phyloP scores from a whole-genome alignment of 169 alveolate species.

The Plasmodium chabaudi region DNA sequence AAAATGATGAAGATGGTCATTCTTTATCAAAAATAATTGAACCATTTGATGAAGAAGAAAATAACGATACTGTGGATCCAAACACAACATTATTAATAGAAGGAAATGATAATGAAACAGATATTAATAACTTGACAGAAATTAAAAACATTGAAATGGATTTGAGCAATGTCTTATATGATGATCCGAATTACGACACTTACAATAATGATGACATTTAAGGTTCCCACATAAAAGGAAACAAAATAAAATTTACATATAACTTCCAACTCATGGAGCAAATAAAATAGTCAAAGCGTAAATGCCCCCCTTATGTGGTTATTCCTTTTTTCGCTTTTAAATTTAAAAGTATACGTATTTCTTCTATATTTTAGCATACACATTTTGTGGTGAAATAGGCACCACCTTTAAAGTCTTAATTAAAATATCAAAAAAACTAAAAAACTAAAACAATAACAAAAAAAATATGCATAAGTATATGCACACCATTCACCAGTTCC shows the following conservation, averaged over 20 bases:
- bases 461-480: too few relatives aligned
- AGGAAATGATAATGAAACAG: slow-evolving; percentile 9
- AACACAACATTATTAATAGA: background rate
- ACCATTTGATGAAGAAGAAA: background rate
- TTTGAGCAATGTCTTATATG: slow-evolving; percentile 55
- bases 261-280: background rate
- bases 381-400: too few relatives aligned
- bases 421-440: too few relatives aligned
- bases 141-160: slow-evolving; percentile 55
- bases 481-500: too few relatives aligned
- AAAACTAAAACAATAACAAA: too few relatives aligned
- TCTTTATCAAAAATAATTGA: background rate
- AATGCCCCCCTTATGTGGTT: too few relatives aligned
- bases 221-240: too few relatives aligned
- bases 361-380: too few relatives aligned
- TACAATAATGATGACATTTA: slow-evolving; percentile 58
- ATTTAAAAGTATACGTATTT: too few relatives aligned
- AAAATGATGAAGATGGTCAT: background rate
- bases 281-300: background rate
- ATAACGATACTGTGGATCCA: background rate
- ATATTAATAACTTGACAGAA: slow-evolving; percentile 14
- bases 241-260: background rate
- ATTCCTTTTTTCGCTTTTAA: too few relatives aligned
- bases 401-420: too few relatives aligned
- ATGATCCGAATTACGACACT: slow-evolving; percentile 43